Evolutionary conservation across 148 eudicot species (phyloP).

Genomic region (Silene uniflora): DNA sequence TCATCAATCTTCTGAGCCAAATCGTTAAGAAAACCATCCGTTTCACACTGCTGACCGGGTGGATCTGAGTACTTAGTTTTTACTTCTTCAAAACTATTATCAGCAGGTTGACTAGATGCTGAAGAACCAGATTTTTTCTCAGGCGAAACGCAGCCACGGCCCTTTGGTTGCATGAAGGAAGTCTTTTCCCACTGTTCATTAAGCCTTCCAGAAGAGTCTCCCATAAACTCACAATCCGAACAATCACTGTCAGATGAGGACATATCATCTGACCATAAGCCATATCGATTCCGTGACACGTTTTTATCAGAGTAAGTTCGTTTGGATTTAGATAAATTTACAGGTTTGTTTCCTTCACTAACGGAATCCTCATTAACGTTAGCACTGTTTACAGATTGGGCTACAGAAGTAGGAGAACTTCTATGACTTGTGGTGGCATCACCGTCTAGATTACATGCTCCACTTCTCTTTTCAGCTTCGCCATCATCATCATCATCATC

Average conservation of each 20-base stretch:
- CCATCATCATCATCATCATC: conserved; percentile 35
- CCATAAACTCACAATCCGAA: conserved; percentile 69
- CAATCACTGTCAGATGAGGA: conserved; percentile 50
- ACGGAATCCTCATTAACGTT: conserved; percentile 34
- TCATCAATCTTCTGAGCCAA: neutral
- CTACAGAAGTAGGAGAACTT: conserved; percentile 24
- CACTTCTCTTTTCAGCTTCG: conserved; percentile 18
- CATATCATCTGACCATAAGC: conserved; percentile 42
- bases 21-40: conserved; percentile 8
- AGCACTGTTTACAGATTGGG: conserved; percentile 12
- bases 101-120: conserved; percentile 22
- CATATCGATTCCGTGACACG: conserved; percentile 41
- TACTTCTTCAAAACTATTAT: conserved; percentile 23
- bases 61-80: conserved; percentile 11
- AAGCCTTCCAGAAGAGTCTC: conserved; percentile 49
- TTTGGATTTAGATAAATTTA: conserved; percentile 69
- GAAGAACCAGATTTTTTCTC: conserved; percentile 31
- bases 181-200: conserved; percentile 72
- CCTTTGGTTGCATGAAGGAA: conserved; percentile 37
- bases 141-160: conserved; percentile 19
- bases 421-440: conserved; percentile 36
- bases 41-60: conserved; percentile 4
- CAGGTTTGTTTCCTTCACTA: conserved; percentile 45
- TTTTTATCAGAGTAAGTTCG: conserved; percentile 69
- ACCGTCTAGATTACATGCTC: conserved; percentile 23